Evolutionary conservation across 192 early-diverging fungal genomes (phyloP).

Genomic region (Coemansia sp.): DNA sequence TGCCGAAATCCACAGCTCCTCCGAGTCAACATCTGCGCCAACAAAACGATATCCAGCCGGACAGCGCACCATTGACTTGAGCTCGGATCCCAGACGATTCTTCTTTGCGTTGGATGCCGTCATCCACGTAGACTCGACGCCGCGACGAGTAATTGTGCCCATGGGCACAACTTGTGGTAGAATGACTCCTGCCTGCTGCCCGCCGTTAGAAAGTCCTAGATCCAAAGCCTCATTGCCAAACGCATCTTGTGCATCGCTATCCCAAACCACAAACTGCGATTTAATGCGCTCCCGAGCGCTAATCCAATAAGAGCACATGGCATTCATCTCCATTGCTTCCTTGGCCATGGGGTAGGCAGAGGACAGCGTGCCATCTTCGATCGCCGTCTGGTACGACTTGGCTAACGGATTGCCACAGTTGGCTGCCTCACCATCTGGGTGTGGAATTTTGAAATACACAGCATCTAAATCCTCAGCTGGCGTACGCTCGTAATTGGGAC

Average conservation of each 20-base stretch:
- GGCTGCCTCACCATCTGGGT: slow-evolving; percentile 74
- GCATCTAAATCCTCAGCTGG: slow-evolving; percentile 29
- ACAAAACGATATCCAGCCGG: slow-evolving; percentile 83
- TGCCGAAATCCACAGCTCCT: slow-evolving; percentile 96
- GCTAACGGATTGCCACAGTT: slow-evolving; percentile 84
- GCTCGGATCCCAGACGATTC: slow-evolving; percentile 88
- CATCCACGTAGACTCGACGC: slow-evolving; percentile 91
- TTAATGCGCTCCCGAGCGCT: slow-evolving; percentile 74
- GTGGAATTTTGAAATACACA: slow-evolving; percentile 76
- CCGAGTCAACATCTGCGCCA: slow-evolving; percentile 95
- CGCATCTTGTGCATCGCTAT: slow-evolving; percentile 50
- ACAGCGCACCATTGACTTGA: slow-evolving; percentile 83
- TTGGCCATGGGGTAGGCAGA: slow-evolving; percentile 69
- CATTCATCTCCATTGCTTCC: slow-evolving; percentile 75
- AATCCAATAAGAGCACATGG: slow-evolving; percentile 89
- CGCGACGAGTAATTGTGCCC: slow-evolving; percentile 95
- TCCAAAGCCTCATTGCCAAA: slow-evolving; percentile 26
- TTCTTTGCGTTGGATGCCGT: slow-evolving; percentile 90
- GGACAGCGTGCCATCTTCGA: slow-evolving; percentile 78
- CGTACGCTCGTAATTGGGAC: slow-evolving; percentile 49
- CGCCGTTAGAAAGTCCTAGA: slow-evolving; percentile 20
- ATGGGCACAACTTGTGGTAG: slow-evolving; percentile 87
- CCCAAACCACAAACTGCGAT: slow-evolving; percentile 85
- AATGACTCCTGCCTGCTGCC: slow-evolving; percentile 64
- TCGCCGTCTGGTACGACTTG: slow-evolving; percentile 75